These are phyloP conservation scores for Aspergillus cejpii DNA, from an alignment of 2,329 filamentous ascomycete species.

Conservation along the genomic window DNA sequence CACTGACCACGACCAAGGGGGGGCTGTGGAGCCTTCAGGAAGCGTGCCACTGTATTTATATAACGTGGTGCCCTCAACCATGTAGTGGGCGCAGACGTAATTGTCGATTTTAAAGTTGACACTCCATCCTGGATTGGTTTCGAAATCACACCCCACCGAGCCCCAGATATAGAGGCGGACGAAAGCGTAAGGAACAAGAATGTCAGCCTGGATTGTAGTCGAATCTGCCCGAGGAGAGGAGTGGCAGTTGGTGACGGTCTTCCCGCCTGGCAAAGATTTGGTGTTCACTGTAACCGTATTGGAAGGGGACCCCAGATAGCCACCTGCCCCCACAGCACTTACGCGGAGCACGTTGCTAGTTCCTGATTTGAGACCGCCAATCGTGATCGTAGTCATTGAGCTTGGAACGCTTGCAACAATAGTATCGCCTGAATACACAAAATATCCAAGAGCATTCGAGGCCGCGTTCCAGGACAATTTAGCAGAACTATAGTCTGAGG, in stretches of 20 bases:
- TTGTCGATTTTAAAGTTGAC: conserved; percentile 6
- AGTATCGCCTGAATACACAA: conserved; percentile 7
- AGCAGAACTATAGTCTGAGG: conserved; percentile 14
- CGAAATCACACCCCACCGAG: conserved; percentile 11
- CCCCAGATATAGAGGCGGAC: conserved; percentile 15
- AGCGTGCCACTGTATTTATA: conserved; percentile 10
- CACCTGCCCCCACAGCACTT: conserved; percentile 7
- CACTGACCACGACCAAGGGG: conserved; percentile 9
- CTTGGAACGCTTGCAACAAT: conserved; percentile 8
- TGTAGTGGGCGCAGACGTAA: conserved; percentile 10
- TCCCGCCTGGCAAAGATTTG: conserved; percentile 5
- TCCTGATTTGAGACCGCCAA: conserved; percentile 10
- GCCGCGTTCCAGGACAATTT: conserved; percentile 10
- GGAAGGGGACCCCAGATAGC: conserved; percentile 2
- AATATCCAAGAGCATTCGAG: conserved; percentile 11
- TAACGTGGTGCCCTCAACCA: conserved; percentile 12
- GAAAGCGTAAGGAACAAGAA: conserved; percentile 14
- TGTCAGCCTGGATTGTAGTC: conserved; percentile 10
- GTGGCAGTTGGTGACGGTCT: conserved; percentile 9
- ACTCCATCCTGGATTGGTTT: conserved; percentile 9
- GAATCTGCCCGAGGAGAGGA: conserved; percentile 5
- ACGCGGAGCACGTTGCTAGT: conserved; percentile 7
- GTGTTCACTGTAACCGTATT: conserved; percentile 7
- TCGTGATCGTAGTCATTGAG: conserved; percentile 12
- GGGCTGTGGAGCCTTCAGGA: conserved; percentile 11